Percentiles rank a stretch among this genome's conserved stretches.
Conservation (phyloP, 257 asterid genomes). For the Scutellaria barbata region DNA sequence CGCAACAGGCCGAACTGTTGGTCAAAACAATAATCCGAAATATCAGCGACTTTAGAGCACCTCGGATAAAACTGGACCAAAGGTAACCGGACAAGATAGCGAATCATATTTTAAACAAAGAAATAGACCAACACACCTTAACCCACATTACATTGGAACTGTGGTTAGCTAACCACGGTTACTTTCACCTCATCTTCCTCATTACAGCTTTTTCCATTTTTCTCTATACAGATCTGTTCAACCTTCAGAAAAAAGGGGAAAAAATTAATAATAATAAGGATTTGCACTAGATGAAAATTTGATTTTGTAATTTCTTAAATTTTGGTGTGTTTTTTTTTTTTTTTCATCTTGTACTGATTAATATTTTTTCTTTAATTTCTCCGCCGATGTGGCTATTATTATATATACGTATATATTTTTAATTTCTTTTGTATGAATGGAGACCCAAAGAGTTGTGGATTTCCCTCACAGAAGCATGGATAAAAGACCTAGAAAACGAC, state of each 20-base stretch:
- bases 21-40: too few relatives aligned
- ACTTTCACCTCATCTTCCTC: conserved; percentile 37
- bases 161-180: conserved; percentile 47
- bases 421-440: conserved; percentile 46
- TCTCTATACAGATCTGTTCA: conserved; percentile 41
- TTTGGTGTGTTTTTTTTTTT: background rate
- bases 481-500: conserved; percentile 77
- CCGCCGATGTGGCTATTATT: conserved; percentile 29
- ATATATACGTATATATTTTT: background rate
- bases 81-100: background rate
- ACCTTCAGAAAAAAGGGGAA: background rate
- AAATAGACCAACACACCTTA: conserved; percentile 16
- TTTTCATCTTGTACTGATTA: conserved; percentile 15
- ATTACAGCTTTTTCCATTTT: conserved; percentile 27
- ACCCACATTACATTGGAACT: conserved; percentile 32
- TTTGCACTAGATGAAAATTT: conserved; percentile 31
- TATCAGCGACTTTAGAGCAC: background rate
- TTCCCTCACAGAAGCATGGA: conserved; percentile 66
- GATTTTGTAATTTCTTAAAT: background rate
- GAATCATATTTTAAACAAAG: background rate
- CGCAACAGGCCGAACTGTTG: too few relatives aligned
- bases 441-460: conserved; percentile 68
- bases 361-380: conserved; percentile 15
- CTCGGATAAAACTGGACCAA: conserved; percentile 18
- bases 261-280: background rate